Conservation (phyloP, 768 basidiomycete genomes). For the Podaxis sp. region DNA sequence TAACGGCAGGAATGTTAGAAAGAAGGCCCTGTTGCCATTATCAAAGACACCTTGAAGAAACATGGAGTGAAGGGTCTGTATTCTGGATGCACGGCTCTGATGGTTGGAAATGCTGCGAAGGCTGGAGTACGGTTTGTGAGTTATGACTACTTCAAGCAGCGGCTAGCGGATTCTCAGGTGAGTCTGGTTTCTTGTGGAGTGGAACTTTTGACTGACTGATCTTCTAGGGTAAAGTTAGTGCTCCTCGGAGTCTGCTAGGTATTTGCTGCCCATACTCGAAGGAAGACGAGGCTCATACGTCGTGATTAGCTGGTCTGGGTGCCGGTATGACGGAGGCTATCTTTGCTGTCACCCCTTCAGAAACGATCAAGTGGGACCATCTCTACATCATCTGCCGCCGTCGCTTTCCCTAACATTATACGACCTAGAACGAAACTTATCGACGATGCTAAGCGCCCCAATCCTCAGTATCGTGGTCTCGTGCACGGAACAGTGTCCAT, state of each 20-base stretch:
- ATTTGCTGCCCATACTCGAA: neutral
- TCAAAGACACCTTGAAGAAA: constrained; percentile 65
- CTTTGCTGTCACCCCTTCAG: constrained; percentile 94
- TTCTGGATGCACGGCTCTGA: constrained; percentile 84
- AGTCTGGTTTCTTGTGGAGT: constrained; percentile 15
- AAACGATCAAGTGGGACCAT: constrained; percentile 88
- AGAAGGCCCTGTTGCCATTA: constrained; percentile 70
- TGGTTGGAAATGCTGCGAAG: constrained; percentile 89
- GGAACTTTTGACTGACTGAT: constrained; percentile 2
- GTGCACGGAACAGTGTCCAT: constrained; percentile 82
- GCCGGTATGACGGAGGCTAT: constrained; percentile 92
- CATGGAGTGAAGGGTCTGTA: constrained; percentile 88
- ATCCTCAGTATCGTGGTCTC: constrained; percentile 83
- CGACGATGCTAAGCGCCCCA: constrained; percentile 83
- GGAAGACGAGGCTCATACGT: neutral
- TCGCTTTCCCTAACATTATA: neutral
- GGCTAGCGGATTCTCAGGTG: constrained; percentile 82
- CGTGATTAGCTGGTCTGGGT: constrained; percentile 61
- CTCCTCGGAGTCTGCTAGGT: constrained; percentile 83
- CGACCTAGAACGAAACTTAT: constrained; percentile 86
- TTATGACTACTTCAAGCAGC: constrained; percentile 88
- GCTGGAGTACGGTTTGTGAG: constrained; percentile 95
- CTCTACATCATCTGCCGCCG: neutral
- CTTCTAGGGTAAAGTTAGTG: constrained; percentile 84
- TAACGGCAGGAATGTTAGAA: constrained; percentile 24